phyloP scores from a whole-genome alignment of 2,329 filamentous ascomycete genomes.

The Neobulgaria alba region DNA sequence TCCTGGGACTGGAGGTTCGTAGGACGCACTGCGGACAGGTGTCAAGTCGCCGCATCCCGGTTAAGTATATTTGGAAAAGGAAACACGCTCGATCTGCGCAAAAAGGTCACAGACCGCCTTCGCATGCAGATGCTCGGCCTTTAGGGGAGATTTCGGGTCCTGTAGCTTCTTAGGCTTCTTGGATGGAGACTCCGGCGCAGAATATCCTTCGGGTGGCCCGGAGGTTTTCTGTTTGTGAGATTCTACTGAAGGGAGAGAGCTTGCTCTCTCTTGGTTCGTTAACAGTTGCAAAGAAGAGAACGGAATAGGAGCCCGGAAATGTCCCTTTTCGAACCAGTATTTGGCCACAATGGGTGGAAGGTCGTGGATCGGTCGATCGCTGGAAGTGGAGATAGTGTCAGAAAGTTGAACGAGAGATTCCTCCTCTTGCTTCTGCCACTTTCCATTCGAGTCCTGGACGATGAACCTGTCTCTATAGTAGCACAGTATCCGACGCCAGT shows the following conservation, averaged over 20 bases:
- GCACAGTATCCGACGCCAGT: constrained; percentile 2
- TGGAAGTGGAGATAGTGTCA: constrained; percentile 2
- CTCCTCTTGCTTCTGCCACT: constrained; percentile 3
- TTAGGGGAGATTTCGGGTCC: too few species aligned
- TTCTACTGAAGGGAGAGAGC: too few species aligned
- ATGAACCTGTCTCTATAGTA: constrained; percentile 2
- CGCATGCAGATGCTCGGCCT: too few species aligned
- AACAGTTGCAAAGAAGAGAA: not conserved
- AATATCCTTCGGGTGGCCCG: too few species aligned
- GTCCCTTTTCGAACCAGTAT: constrained; percentile 2
- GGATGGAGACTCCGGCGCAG: too few species aligned
- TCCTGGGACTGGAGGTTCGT: not conserved
- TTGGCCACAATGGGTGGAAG: constrained; percentile 2
- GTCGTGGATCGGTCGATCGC: constrained; percentile 2
- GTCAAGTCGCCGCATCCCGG: not conserved
- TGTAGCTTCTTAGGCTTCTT: too few species aligned
- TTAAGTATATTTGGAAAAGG: not conserved
- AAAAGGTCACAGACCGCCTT: not conserved
- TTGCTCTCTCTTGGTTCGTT: not conserved
- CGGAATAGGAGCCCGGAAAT: constrained; percentile 3
- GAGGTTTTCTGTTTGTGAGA: too few species aligned
- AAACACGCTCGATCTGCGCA: not conserved
- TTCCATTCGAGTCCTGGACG: constrained; percentile 3
- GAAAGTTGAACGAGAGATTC: constrained; percentile 3
- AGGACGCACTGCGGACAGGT: not conserved